Conservation (phyloP, 2,329 filamentous ascomycete species). For the Cladosporium colombiae region DNA sequence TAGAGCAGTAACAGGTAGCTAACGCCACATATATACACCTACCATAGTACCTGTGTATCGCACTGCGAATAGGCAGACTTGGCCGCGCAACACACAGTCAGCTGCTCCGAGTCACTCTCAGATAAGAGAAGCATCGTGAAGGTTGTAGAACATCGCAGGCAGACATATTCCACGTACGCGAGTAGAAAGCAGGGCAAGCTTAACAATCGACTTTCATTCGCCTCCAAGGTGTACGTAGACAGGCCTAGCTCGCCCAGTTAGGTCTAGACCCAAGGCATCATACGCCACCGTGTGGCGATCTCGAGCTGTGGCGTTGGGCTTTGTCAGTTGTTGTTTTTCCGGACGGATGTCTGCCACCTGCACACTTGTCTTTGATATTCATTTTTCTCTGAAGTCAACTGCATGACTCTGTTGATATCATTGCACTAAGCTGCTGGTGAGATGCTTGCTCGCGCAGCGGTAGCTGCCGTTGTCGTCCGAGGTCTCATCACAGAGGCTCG, state of each 20-base stretch:
- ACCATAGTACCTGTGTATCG: neutral
- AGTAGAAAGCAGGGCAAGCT: constrained; percentile 15
- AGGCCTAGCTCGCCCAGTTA: neutral
- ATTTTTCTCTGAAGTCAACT: neutral
- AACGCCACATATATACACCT: constrained; percentile 10
- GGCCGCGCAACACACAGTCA: constrained; percentile 14
- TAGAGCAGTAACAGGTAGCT: neutral
- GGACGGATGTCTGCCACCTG: neutral
- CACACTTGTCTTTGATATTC: neutral
- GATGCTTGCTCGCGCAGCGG: neutral
- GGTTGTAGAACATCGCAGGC: constrained; percentile 18
- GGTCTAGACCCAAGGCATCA: constrained; percentile 3
- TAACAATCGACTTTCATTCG: constrained; percentile 12
- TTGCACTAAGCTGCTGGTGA: neutral
- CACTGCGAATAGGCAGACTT: constrained; percentile 11
- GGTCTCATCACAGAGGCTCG: neutral
- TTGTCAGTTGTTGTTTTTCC: neutral
- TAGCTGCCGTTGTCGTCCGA: neutral
- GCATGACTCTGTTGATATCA: neutral
- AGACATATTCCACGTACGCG: constrained; percentile 13
- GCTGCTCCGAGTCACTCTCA: constrained; percentile 7
- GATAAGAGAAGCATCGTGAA: constrained; percentile 11
- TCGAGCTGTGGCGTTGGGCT: constrained; percentile 5
- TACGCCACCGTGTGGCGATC: neutral
- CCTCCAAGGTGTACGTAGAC: constrained; percentile 16